phyloP scores from a whole-genome alignment of 345 rosid genomes.

The Ceriops zippeliana region DNA sequence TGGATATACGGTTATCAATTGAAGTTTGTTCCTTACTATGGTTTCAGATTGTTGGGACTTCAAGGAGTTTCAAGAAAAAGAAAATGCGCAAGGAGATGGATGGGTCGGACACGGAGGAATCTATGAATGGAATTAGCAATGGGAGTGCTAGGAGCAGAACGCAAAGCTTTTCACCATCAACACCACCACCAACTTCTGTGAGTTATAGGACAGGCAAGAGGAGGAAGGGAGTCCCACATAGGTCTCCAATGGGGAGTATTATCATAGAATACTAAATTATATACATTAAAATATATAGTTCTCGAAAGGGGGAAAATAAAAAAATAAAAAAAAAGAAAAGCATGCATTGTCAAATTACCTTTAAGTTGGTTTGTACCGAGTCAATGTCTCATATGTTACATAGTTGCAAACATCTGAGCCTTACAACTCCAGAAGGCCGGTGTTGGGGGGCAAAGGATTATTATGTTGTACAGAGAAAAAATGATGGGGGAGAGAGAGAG shows the following conservation, averaged over 20 bases:
- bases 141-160: not conserved
- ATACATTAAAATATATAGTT: too few species aligned
- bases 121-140: conserved; percentile 13
- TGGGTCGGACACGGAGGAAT: conserved; percentile 28
- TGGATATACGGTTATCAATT: too few species aligned
- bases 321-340: too few species aligned
- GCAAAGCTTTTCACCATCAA: conserved; percentile 28
- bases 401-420: conserved; percentile 16
- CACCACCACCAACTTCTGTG: conserved; percentile 27
- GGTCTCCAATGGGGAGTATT: conserved; percentile 33
- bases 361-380: too few species aligned
- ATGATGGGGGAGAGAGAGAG: conserved; percentile 1
- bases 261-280: conserved; percentile 15
- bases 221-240: conserved; percentile 31
- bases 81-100: conserved; percentile 16
- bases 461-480: conserved; percentile 2
- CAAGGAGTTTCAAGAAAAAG: conserved; percentile 49
- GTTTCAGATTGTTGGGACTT: conserved; percentile 62
- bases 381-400: too few species aligned
- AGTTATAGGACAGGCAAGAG: conserved; percentile 21
- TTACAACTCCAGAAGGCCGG: conserved; percentile 18
- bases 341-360: too few species aligned
- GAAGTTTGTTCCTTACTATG: not conserved
- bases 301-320: too few species aligned
- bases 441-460: not conserved